Evolutionary conservation across 2,329 filamentous ascomycete species (phyloP), one percentile per base, ranked within the genome.

Genomic region (Metarhizium humberi): DNA sequence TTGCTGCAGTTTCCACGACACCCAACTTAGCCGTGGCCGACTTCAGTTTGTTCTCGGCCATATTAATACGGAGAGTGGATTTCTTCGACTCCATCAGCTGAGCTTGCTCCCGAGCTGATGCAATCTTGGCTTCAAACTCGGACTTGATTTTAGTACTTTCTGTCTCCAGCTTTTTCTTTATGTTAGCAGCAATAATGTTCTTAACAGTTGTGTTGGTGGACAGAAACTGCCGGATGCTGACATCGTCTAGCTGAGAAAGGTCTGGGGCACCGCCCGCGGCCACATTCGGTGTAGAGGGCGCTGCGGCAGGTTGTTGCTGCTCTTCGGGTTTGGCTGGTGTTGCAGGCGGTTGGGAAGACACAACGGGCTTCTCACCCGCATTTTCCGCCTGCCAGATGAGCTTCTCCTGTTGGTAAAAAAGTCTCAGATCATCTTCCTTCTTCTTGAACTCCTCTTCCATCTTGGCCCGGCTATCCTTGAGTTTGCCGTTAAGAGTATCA

Each of bases 1-100:
- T 79, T 0, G 87, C 90, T 13, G 92, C 92, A 50, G 84, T 88
- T 64, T 91, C 81, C 3, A 97, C 88, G 1, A 94, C 82, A 1
- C 81, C 80, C 36, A 95, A 73, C 73, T 94, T 95, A 4, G 86
- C 88, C 52, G 78, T 78, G 0, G 85, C 82, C 8, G 75, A 73
- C 58, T 79, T 82, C 50, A 79, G 73, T 66, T 86, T 84, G 62
- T 86, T 88, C 61, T 92, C 86, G 6, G 84, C 76, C 83, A 95
- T 88, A 67, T 90, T 92, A 59, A 92, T 78, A 60, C 87, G 88
- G 51, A 89, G 75, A 2, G 82, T 82, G 54, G 81, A 82, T 68
- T 89, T 90, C 74, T 92, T 92, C 40, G 85, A 82, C 48, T 85
- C 84, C 73, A 94, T 80, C 58, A 87, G 79, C 52, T 87, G 81